Percentiles rank a stretch among this genome's conserved stretches.
These are phyloP conservation scores for Ajuga reptans DNA, from an alignment of 305 asterid genomes.

Conservation along the genomic window DNA sequence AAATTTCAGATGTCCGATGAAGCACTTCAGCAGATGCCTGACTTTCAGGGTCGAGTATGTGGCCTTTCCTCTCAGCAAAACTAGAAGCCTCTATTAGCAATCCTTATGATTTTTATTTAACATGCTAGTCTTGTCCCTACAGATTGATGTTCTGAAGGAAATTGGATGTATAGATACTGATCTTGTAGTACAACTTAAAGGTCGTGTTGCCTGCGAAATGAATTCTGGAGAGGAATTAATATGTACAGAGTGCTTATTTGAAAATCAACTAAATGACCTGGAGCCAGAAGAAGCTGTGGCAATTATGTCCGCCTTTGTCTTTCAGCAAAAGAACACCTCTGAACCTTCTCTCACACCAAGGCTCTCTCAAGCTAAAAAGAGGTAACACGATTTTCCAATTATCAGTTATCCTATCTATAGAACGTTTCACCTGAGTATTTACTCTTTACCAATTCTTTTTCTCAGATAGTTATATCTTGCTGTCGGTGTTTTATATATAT, in stretches of 20 bases:
- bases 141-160: constrained; percentile 93
- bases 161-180: constrained; percentile 84
- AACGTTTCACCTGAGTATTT: constrained; percentile 1
- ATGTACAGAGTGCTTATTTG: constrained; percentile 94
- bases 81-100: background rate
- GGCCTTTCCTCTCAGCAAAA: constrained; percentile 19
- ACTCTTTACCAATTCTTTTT: background rate
- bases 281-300: constrained; percentile 99
- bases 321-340: constrained; percentile 84
- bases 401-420: background rate
- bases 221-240: constrained; percentile 98
- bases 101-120: constrained; percentile 20
- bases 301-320: constrained; percentile 93
- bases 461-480: background rate
- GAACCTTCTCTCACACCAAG: constrained; percentile 88
- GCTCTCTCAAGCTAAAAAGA: constrained; percentile 65
- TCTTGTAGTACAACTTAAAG: constrained; percentile 94
- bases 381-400: constrained; percentile 37
- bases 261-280: constrained; percentile 85
- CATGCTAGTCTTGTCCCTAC: constrained; percentile 30
- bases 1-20: constrained; percentile 92
- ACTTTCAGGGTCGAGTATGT: constrained; percentile 97
- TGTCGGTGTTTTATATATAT: background rate
- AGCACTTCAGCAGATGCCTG: constrained; percentile 98
- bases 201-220: constrained; percentile 99